These are phyloP conservation scores for Chrysosporium queenslandicum DNA, from an alignment of 2,329 filamentous ascomycete genomes.

Conservation along the genomic window DNA sequence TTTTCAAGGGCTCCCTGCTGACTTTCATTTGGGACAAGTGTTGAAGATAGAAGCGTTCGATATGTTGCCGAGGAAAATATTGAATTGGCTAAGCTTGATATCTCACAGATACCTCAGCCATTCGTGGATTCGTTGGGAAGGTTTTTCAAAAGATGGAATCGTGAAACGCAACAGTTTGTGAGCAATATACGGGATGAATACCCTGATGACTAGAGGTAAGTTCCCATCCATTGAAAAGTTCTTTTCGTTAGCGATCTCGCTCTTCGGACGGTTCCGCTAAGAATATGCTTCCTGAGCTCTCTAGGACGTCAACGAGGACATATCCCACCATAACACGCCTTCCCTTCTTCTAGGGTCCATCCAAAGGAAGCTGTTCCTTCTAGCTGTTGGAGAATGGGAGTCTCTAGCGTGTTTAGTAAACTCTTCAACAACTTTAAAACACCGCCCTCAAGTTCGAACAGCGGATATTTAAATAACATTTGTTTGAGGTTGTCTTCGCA, in stretches of 20 bases:
- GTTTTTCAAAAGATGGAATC: conserved; percentile 81
- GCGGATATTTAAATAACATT: conserved; percentile 24
- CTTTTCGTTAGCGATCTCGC: too few relatives aligned
- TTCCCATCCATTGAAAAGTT: neutral
- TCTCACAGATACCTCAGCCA: conserved; percentile 41
- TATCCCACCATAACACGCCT: neutral
- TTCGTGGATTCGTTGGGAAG: conserved; percentile 64
- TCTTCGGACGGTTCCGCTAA: too few relatives aligned
- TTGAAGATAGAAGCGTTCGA: conserved; percentile 57
- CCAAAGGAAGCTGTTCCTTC: conserved; percentile 32
- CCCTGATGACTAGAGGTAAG: conserved; percentile 58
- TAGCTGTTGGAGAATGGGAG: conserved; percentile 44
- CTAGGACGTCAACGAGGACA: too few relatives aligned
- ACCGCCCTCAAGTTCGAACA: conserved; percentile 31
- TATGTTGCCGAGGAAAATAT: conserved; percentile 80
- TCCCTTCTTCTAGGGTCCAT: neutral
- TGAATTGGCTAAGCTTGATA: conserved; percentile 44
- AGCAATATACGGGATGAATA: conserved; percentile 77
- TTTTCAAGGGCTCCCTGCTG: conserved; percentile 13
- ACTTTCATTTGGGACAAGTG: conserved; percentile 36
- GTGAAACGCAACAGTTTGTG: conserved; percentile 56
- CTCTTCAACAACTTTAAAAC: conserved; percentile 36
- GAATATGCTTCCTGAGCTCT: too few relatives aligned
- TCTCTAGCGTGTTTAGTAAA: conserved; percentile 36
- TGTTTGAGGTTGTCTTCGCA: conserved; percentile 23